Percentiles rank a stretch among this genome's conserved stretches.
Conservation (phyloP, 805 yeast species). For the Lipomyces japonicus region DNA sequence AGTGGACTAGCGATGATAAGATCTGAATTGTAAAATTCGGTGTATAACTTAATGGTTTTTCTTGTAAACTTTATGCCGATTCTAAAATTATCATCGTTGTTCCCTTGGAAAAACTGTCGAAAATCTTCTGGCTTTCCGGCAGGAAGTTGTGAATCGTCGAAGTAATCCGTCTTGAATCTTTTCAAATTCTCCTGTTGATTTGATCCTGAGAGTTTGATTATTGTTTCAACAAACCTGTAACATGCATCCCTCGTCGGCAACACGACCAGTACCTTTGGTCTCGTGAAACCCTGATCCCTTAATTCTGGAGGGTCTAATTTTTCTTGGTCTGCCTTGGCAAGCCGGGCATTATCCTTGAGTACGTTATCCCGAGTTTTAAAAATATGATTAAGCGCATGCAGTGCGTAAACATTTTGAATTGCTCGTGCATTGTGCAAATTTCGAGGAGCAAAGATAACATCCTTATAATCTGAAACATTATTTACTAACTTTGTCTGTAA, state of each 20-base stretch:
- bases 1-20: conserved; percentile 87
- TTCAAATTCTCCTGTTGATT: conserved; percentile 77
- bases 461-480: conserved; percentile 70
- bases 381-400: conserved; percentile 79
- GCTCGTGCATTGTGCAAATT: conserved; percentile 47
- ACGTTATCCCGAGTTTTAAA: conserved; percentile 71
- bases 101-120: conserved; percentile 74
- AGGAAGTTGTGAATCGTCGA: conserved; percentile 48
- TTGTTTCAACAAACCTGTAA: conserved; percentile 58
- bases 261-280: conserved; percentile 81
- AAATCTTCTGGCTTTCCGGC: conserved; percentile 78
- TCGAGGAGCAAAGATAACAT: conserved; percentile 58
- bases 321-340: conserved; percentile 40
- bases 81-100: conserved; percentile 86
- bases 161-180: conserved; percentile 70
- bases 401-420: conserved; percentile 58
- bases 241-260: conserved; percentile 82
- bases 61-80: conserved; percentile 88
- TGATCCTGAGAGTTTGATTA: conserved; percentile 61
- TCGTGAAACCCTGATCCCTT: conserved; percentile 91
- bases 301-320: conserved; percentile 47
- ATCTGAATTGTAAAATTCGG: conserved; percentile 81
- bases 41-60: conserved; percentile 76
- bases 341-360: conserved; percentile 65
- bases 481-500: conserved; percentile 55